phyloP scores from a whole-genome alignment of 129 eudicot genomes.

The Apium graveolens region DNA sequence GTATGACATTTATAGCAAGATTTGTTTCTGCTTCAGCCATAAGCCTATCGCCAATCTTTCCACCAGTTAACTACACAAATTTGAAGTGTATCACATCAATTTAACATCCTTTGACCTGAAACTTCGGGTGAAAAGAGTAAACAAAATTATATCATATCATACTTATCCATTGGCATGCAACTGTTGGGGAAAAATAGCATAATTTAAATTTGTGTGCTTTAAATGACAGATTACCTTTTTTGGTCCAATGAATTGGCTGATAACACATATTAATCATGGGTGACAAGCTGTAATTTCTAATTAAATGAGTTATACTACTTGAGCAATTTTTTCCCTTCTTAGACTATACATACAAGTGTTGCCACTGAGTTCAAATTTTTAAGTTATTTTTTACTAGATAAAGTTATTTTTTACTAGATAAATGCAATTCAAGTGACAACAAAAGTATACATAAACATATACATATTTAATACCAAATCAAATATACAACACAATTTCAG shows the following conservation, averaged over 20 bases:
- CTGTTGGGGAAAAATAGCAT: background rate
- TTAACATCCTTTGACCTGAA: background rate
- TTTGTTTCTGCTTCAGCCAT: slow-evolving; percentile 95
- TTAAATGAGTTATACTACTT: background rate
- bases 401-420: too few relatives aligned
- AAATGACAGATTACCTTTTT: background rate
- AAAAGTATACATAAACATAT: too few relatives aligned
- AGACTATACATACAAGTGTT: background rate
- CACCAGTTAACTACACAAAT: slow-evolving; percentile 75
- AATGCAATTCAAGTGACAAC: too few relatives aligned
- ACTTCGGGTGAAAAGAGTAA: background rate
- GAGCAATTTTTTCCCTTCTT: background rate
- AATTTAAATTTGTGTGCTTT: background rate
- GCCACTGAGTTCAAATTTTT: too few relatives aligned
- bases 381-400: too few relatives aligned
- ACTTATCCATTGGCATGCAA: background rate
- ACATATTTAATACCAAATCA: too few relatives aligned
- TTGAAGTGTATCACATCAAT: slow-evolving; percentile 8
- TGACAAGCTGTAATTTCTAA: background rate
- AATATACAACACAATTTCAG: too few relatives aligned
- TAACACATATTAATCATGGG: background rate
- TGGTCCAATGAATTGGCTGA: background rate
- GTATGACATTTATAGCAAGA: slow-evolving; percentile 91
- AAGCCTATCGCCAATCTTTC: slow-evolving; percentile 88
- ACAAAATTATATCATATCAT: too few relatives aligned